Conservation (phyloP, 768 basidiomycete genomes). For the Dioszegia hungarica region DNA sequence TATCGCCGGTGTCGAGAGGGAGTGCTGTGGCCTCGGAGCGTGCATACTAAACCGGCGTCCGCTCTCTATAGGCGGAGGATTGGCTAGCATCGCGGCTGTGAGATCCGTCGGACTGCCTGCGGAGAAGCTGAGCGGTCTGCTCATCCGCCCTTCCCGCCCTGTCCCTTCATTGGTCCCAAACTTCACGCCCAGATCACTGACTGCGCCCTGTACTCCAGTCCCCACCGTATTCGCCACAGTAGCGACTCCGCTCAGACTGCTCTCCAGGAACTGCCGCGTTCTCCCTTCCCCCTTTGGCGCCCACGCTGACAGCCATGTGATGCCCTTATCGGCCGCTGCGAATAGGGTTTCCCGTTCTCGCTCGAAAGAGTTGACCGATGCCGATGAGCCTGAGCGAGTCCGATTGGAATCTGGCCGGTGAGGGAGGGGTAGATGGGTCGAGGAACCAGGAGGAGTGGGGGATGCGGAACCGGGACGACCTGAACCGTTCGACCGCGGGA, state of each 20-base stretch:
- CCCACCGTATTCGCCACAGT: slow-evolving; percentile 34
- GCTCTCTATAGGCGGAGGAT: neutral
- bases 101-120: slow-evolving; percentile 1
- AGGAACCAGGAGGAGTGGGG: slow-evolving; percentile 6
- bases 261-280: slow-evolving; percentile 27
- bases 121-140: slow-evolving; percentile 10
- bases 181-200: slow-evolving; percentile 9
- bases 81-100: neutral
- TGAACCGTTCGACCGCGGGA: slow-evolving; percentile 12
- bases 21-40: neutral
- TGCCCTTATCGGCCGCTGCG: slow-evolving; percentile 27
- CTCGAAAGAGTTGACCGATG: slow-evolving; percentile 21
- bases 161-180: neutral
- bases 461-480: neutral
- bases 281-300: slow-evolving; percentile 40
- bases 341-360: slow-evolving; percentile 4
- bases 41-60: neutral
- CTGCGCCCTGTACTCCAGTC: slow-evolving; percentile 18
- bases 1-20: neutral
- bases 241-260: slow-evolving; percentile 35
- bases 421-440: slow-evolving; percentile 4
- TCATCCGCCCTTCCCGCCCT: neutral
- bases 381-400: slow-evolving; percentile 22
- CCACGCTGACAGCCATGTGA: slow-evolving; percentile 37
- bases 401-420: slow-evolving; percentile 19